phyloP scores from a whole-genome alignment of 495 filamentous ascomycete species.

The Hypoxylon lenormandii region DNA sequence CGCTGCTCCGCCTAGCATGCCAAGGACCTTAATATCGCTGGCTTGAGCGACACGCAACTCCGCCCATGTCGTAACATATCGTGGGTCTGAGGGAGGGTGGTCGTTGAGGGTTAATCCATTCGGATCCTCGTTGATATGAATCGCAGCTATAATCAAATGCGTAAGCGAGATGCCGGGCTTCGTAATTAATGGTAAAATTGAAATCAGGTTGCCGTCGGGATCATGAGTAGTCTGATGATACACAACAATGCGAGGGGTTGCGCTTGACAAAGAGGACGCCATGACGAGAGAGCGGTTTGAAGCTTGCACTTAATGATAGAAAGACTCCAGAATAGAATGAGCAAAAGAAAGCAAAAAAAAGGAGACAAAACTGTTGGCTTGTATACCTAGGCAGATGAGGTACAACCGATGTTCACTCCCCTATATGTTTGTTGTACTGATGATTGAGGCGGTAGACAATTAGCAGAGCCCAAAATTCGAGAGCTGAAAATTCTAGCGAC shows the following conservation, averaged over 20 bases:
- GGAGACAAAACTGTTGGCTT: neutral
- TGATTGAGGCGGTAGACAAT: neutral
- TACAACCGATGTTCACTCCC: too few species aligned
- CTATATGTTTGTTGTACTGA: neutral
- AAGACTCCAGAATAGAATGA: neutral
- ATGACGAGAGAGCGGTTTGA: conserved; percentile 12
- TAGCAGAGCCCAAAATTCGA: neutral
- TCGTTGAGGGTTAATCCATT: conserved; percentile 78
- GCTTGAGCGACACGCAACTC: conserved; percentile 74
- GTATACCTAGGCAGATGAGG: too few species aligned
- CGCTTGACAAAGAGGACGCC: conserved; percentile 28
- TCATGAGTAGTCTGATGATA: conserved; percentile 78
- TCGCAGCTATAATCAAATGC: conserved; percentile 81
- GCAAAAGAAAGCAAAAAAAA: neutral
- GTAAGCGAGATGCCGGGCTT: conserved; percentile 68
- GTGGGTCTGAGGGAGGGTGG: conserved; percentile 69
- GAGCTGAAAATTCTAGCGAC: conserved; percentile 11
- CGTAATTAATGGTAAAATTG: conserved; percentile 75
- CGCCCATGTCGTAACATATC: conserved; percentile 72
- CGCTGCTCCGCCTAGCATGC: conserved; percentile 86
- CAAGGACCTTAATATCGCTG: conserved; percentile 76
- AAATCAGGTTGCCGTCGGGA: conserved; percentile 69
- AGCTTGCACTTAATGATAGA: neutral
- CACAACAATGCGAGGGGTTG: conserved; percentile 57
- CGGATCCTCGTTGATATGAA: conserved; percentile 78